phyloP scores from a whole-genome alignment of 257 asterid species.

The Nicotiana otophora region DNA sequence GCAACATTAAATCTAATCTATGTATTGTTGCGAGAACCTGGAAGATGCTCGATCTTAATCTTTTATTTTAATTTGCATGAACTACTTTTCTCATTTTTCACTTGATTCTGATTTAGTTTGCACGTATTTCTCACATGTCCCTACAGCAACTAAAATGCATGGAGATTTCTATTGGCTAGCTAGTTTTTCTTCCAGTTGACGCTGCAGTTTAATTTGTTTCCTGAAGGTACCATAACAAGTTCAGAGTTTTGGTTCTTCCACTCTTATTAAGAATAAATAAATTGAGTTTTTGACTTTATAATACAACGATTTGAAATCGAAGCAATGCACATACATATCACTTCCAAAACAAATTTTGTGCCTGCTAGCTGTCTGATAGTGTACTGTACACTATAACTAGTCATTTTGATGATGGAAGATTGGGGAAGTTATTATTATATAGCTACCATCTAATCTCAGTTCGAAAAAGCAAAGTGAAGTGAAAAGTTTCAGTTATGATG shows the following conservation, averaged over 20 bases:
- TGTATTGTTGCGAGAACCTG: background rate
- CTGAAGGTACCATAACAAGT: background rate
- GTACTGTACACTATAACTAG: background rate
- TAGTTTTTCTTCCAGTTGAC: background rate
- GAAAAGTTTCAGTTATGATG: too few species aligned
- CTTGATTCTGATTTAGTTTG: background rate
- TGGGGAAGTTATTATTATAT: too few species aligned
- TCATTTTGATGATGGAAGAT: background rate
- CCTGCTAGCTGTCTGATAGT: background rate
- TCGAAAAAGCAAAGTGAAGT: too few species aligned
- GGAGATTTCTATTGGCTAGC: background rate
- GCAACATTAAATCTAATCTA: background rate
- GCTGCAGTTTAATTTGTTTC: background rate
- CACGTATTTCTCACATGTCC: conserved; percentile 2
- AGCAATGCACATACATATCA: background rate
- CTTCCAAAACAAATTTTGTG: background rate
- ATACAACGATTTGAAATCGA: background rate
- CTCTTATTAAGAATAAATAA: background rate
- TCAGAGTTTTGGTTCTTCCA: background rate
- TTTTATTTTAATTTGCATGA: background rate
- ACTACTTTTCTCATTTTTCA: background rate
- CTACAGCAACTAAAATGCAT: background rate
- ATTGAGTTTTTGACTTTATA: background rate
- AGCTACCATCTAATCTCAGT: too few species aligned
- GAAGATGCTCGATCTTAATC: background rate